These are phyloP conservation scores for Peterozyma xylosa DNA, from an alignment of 805 yeast species.

Conservation along the genomic window DNA sequence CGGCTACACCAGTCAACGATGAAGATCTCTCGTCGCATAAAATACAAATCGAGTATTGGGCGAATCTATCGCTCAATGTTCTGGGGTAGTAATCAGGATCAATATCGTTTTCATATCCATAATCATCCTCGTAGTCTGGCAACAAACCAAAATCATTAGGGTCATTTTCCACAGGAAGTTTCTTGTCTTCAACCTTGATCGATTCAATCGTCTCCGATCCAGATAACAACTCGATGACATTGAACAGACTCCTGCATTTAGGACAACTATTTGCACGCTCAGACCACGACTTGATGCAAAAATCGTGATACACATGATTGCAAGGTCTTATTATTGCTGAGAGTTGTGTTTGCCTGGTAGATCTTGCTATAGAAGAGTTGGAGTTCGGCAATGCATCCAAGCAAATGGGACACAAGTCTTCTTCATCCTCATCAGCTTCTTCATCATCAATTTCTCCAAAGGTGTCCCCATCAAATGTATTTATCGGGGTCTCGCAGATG, in stretches of 20 bases:
- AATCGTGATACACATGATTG: slow-evolving; percentile 24
- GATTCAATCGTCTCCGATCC: slow-evolving; percentile 11
- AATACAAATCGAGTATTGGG: slow-evolving; percentile 18
- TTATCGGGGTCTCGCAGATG: not conserved
- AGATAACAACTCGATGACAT: slow-evolving; percentile 14
- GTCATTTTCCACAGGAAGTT: slow-evolving; percentile 15
- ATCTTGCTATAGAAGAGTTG: slow-evolving; percentile 8
- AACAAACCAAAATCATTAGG: slow-evolving; percentile 10
- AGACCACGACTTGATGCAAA: slow-evolving; percentile 27
- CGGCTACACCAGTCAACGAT: slow-evolving; percentile 16
- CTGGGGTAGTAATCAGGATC: slow-evolving; percentile 9
- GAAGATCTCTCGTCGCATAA: slow-evolving; percentile 20
- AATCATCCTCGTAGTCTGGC: slow-evolving; percentile 4
- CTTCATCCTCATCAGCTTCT: slow-evolving; percentile 5
- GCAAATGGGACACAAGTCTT: slow-evolving; percentile 22
- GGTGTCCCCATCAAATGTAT: not conserved
- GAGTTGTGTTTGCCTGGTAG: slow-evolving; percentile 16
- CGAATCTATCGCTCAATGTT: not conserved
- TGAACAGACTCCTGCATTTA: slow-evolving; percentile 21
- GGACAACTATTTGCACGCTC: slow-evolving; percentile 28
- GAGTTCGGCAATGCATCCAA: slow-evolving; percentile 18
- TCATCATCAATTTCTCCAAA: not conserved
- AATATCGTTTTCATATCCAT: not conserved
- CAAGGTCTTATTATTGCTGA: slow-evolving; percentile 24
- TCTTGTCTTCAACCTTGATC: slow-evolving; percentile 14